phyloP scores from a whole-genome alignment of 495 filamentous ascomycete species.

The Friedmanniomyces endolithicus region DNA sequence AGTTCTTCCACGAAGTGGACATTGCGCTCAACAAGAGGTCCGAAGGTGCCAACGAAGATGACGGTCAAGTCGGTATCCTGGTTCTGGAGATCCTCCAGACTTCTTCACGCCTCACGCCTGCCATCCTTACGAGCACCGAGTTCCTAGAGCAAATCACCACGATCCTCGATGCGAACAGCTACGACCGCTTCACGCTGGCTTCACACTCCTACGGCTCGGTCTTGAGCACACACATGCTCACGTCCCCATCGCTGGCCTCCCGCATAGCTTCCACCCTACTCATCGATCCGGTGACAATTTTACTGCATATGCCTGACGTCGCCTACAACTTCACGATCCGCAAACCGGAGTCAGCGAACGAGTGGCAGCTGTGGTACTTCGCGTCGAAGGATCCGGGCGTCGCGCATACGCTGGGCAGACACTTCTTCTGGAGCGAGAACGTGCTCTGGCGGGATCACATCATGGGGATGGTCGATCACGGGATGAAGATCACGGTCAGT shows the following conservation, averaged over 20 bases:
- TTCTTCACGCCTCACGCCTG: constrained; percentile 22
- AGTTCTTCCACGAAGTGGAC: constrained; percentile 18
- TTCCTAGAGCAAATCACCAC: constrained; percentile 16
- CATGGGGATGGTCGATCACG: constrained; percentile 5
- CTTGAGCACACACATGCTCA: constrained; percentile 20
- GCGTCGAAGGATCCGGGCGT: constrained; percentile 22
- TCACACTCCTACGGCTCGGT: constrained; percentile 27
- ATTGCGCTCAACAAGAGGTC: constrained; percentile 2
- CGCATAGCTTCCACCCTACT: constrained; percentile 20
- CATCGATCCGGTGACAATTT: constrained; percentile 24
- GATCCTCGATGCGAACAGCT: constrained; percentile 19
- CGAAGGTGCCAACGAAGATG: neutral
- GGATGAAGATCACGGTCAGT: constrained; percentile 40
- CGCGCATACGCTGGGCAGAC: constrained; percentile 20
- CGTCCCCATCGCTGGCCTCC: constrained; percentile 5
- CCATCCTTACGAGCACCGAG: constrained; percentile 15
- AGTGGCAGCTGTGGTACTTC: constrained; percentile 26
- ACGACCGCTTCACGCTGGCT: constrained; percentile 21
- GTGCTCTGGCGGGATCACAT: constrained; percentile 24
- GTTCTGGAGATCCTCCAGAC: constrained; percentile 24
- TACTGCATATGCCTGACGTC: constrained; percentile 25
- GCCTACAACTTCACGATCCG: constrained; percentile 27
- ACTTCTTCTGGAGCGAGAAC: constrained; percentile 27
- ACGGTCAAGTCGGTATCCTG: constrained; percentile 25
- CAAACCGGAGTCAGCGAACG: constrained; percentile 18